Conservation (phyloP, 2,329 filamentous ascomycete species). For the Fusarium sp. region DNA sequence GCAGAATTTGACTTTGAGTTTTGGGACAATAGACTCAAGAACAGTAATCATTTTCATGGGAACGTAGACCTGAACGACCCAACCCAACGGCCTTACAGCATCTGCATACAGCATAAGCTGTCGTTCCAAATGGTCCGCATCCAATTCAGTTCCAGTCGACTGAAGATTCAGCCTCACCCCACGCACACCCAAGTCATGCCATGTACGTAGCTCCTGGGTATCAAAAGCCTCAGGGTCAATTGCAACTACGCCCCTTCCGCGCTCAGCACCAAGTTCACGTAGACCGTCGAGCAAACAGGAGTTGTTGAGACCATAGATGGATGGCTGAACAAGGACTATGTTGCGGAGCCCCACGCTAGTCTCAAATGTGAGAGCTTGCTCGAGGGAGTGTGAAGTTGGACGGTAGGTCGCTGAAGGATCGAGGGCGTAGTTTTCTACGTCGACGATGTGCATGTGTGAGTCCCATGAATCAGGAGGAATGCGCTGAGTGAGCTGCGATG, state of each 20-base stretch:
- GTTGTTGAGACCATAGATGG: conserved; percentile 72
- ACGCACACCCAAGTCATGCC: conserved; percentile 69
- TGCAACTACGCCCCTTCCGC: conserved; percentile 67
- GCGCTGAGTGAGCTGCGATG: conserved; percentile 18
- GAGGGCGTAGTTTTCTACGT: conserved; percentile 64
- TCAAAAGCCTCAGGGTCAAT: conserved; percentile 62
- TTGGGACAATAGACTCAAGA: conserved; percentile 62
- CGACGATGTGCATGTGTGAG: conserved; percentile 73
- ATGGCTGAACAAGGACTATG: conserved; percentile 71
- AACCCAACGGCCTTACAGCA: conserved; percentile 62
- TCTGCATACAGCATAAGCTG: conserved; percentile 63
- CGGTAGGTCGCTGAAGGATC: conserved; percentile 63
- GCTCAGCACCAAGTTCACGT: conserved; percentile 59
- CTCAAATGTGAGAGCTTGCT: conserved; percentile 65
- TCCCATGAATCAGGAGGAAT: conserved; percentile 67
- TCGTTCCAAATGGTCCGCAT: conserved; percentile 55
- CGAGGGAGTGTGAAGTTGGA: conserved; percentile 62
- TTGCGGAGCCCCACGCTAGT: conserved; percentile 63
- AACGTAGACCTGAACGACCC: conserved; percentile 71
- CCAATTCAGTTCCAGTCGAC: conserved; percentile 61
- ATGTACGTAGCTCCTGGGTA: conserved; percentile 57
- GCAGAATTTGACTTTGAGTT: conserved; percentile 64
- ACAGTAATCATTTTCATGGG: conserved; percentile 62
- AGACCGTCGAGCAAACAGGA: conserved; percentile 68
- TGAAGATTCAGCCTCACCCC: conserved; percentile 71